Conservation (phyloP, 306 rosid genomes). For the Prosopis cineraria region DNA sequence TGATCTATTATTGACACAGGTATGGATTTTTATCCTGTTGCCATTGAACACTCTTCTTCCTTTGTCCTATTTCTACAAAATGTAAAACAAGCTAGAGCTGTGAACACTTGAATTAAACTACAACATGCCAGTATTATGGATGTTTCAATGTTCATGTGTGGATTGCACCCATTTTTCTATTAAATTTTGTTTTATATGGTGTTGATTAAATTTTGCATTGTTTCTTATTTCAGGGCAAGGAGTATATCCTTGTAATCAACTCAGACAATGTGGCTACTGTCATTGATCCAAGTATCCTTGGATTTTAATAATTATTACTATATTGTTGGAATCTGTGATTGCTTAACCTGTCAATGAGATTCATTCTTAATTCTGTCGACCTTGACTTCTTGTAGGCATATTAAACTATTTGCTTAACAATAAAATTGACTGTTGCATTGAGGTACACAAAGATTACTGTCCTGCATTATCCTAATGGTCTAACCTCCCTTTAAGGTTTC, state of each 20-base stretch:
- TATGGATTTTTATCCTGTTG: constrained; percentile 29
- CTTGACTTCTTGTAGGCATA: constrained; percentile 66
- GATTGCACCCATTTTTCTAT: not conserved
- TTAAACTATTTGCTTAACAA: constrained; percentile 65
- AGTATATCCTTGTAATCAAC: constrained; percentile 63
- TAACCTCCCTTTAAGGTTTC: constrained; percentile 15
- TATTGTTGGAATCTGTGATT: constrained; percentile 24
- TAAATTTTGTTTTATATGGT: not conserved
- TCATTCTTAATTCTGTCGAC: constrained; percentile 30
- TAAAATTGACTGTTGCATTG: constrained; percentile 70
- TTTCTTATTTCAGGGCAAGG: constrained; percentile 69
- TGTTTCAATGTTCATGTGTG: constrained; percentile 4
- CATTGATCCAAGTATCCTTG: constrained; percentile 80
- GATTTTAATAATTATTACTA: constrained; percentile 12
- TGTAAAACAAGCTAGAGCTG: not conserved
- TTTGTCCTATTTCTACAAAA: not conserved
- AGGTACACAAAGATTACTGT: constrained; percentile 50
- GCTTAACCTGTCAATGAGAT: constrained; percentile 5
- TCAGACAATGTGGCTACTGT: constrained; percentile 68
- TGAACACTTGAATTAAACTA: constrained; percentile 21
- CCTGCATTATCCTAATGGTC: not conserved
- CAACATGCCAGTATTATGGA: constrained; percentile 17
- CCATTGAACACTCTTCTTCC: constrained; percentile 6
- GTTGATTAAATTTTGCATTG: constrained; percentile 22
- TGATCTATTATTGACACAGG: constrained; percentile 66